Base-by-base conservation (phyloP, 1,284 basidiomycete species). In the Heterobasidion irregulare region DNA sequence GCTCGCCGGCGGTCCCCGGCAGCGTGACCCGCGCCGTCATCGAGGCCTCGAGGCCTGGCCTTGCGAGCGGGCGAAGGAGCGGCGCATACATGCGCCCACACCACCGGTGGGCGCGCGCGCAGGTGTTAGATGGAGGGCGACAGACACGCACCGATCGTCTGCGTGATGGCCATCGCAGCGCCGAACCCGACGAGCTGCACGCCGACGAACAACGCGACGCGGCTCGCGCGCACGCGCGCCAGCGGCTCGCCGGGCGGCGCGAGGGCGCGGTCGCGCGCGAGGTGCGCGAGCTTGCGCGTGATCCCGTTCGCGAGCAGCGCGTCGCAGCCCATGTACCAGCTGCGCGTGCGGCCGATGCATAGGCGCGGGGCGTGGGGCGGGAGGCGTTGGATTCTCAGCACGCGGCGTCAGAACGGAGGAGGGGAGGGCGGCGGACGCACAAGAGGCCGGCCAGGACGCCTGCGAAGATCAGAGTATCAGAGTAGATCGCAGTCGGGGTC, bases 321-420 rank as follows among this genome's bases (percentile, higher is more conserved):
- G 59, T 90, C 86, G 6, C 77, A 77, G n/a, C 91, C 91, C 91
- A 94, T 94, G 66, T 84, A 94, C 92, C 91, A 93, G 72, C 89
- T 89, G 53, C 7, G 18, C 9, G 19, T 26, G 26, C 26, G 26
- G 26, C 26, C 33, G 35, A n/a, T 26, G 26, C 26, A 26, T 5
- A 26, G 26, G 26, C 26, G 26, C 5, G 26, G 26, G 26, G 26
- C 4, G 26, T n/a, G n/a, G n/a, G n/a, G n/a, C n/a, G n/a, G n/a
- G n/a, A n/a, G 26, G 26, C 26, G 26, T 26, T 26, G 26, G 26
- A 5, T 5, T 26, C 26, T 26, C 26, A 26, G 26, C 26, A 26
- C 26, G 26, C 26, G 26, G 26, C 26, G 26, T 26, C 26, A 26
- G n/a, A 34, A n/a, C 9, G 38, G n/a, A 9, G 12, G n/a, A 16